Evolutionary conservation across 2,329 filamentous ascomycete genomes (phyloP), one percentile per base, ranked within the genome.

Genomic region (Dryadomyces sulphureus): DNA sequence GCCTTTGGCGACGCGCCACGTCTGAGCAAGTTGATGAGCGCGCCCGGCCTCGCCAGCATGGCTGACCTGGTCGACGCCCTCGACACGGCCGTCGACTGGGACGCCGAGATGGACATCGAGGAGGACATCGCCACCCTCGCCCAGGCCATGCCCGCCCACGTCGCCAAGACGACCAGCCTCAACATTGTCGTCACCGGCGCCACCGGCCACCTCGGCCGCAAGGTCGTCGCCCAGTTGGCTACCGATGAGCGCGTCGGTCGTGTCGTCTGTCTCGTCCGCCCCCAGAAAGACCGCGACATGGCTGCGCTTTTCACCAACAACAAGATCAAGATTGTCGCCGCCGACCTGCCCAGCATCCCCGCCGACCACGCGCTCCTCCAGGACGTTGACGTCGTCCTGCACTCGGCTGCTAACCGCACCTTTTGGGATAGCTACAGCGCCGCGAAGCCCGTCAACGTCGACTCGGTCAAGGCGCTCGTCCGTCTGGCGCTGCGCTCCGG

Each of bases 401-500:
- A 75, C 55, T 63, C 60, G 44, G 72, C 66, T 7, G 67, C 68
- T n/a, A 60, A 64, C 19, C 56, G 58, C 14, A 62, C 55, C 7
- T 66, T 57, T 54, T 48, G 57, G 50, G 61, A 68, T 24, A 53
- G 54, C 2, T 70, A 68, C 51, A 25, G 53, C 8, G 54, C 56
- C 0, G 55, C 70, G 0, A 54, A 57, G 2, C 40, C 44, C 1
- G 46, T 54, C 22, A 70, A 70, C 48, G 50, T 68, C 3, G 16
- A 49, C 0, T 54, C 65, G 0, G 65, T 62, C 1, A 55, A 56
- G 38, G 54, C 60, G 41, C 55, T 68, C 5, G 54, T 58, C 3
- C 49, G 51, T 2, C 49, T 70, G 5, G 57, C 55, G 2, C 14
- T 20, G 14, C n/a, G n/a, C 16, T 12, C 7, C 22, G 6, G 6